Conservation (phyloP, 2,329 filamentous ascomycete genomes). For the Aspergillus cejpii region DNA sequence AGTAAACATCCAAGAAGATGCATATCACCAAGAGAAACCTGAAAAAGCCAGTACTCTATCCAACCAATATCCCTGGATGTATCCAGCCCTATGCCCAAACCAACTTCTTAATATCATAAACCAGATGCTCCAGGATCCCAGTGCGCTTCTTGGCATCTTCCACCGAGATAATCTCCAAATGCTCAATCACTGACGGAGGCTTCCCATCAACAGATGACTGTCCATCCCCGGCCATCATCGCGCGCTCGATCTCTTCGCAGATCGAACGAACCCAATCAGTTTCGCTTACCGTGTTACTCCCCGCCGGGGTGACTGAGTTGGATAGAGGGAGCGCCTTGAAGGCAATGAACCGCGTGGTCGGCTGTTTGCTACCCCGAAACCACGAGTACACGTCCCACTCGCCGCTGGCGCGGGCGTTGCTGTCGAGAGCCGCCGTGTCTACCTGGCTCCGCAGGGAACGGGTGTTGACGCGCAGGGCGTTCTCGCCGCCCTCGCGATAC, state of each 20-base stretch:
- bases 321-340: slow-evolving; percentile 40
- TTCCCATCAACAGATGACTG: slow-evolving; percentile 27
- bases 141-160: slow-evolving; percentile 82
- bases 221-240: slow-evolving; percentile 49
- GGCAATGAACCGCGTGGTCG: slow-evolving; percentile 35
- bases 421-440: slow-evolving; percentile 37
- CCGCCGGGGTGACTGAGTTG: slow-evolving; percentile 22
- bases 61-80: not conserved
- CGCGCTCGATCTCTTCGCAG: slow-evolving; percentile 67
- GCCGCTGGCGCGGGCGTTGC: slow-evolving; percentile 20
- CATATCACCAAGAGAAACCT: no score
- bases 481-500: slow-evolving; percentile 65
- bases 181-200: slow-evolving; percentile 40
- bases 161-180: slow-evolving; percentile 70
- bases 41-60: no score
- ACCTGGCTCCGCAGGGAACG: slow-evolving; percentile 60
- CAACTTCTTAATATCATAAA: slow-evolving; percentile 86
- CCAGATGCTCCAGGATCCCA: slow-evolving; percentile 75
- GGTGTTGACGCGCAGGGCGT: slow-evolving; percentile 76
- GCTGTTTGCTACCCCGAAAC: slow-evolving; percentile 28
- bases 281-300: slow-evolving; percentile 37
- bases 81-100: slow-evolving; percentile 60
- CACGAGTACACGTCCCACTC: slow-evolving; percentile 42
- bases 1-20: no score
- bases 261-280: slow-evolving; percentile 55